Percentiles rank a stretch among this genome's conserved stretches.
phyloP scores from a whole-genome alignment of 192 early-diverging fungal genomes.

The Coemansia furcata region DNA sequence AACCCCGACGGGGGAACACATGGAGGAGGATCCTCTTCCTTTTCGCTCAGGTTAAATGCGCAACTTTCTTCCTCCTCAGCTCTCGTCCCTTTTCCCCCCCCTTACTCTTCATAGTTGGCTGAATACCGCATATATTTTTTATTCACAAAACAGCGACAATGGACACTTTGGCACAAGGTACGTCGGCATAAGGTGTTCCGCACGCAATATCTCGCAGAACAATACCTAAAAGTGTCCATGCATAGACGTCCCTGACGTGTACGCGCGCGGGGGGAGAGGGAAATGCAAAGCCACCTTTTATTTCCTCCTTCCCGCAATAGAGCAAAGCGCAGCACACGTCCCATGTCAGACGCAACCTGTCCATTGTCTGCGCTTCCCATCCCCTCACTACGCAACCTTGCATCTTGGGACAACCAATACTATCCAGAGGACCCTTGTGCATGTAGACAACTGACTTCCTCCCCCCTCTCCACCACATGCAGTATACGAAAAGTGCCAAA shows the following conservation, averaged over 20 bases:
- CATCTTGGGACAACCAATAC: neutral
- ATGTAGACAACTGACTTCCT: neutral
- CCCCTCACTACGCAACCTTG: neutral
- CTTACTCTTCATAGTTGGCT: neutral
- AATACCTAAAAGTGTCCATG: neutral
- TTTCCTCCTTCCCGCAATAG: neutral
- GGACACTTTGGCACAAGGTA: slow-evolving; percentile 4
- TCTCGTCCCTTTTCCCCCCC: neutral
- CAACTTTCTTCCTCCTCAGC: neutral
- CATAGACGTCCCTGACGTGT: neutral
- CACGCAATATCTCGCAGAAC: slow-evolving; percentile 1
- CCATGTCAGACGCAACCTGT: neutral
- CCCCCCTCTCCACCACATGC: too few species aligned
- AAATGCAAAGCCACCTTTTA: neutral
- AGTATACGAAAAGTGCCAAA: neutral
- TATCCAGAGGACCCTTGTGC: neutral
- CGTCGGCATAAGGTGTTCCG: neutral
- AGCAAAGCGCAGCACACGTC: neutral
- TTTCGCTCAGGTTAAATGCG: neutral
- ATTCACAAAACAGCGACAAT: neutral
- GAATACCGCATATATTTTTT: neutral
- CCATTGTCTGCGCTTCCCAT: neutral
- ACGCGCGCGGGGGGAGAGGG: neutral
- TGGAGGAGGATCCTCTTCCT: neutral
- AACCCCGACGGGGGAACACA: too few species aligned